Conservation (phyloP, 176 grass and related monocot species). For the Secale cereale region DNA sequence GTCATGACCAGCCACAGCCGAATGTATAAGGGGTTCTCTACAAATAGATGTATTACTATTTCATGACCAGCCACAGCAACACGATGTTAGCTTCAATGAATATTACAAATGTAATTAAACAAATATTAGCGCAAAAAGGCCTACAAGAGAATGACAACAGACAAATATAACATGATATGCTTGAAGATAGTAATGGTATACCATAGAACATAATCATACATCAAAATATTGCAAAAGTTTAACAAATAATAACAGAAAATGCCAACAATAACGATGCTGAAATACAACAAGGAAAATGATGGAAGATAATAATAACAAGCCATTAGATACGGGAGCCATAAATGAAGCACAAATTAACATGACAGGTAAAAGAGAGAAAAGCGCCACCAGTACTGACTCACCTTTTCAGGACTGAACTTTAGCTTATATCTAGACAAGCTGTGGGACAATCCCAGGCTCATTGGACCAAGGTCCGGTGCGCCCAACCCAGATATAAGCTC, state of each 20-base stretch:
- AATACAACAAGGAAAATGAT: neutral
- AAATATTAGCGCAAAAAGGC: too few relatives aligned
- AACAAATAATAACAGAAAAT: neutral
- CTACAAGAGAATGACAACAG: neutral
- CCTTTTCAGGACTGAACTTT: constrained; percentile 98
- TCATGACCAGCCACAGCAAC: too few relatives aligned
- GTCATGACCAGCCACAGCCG: too few relatives aligned
- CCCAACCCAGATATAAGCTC: constrained; percentile 89
- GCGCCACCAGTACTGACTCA: constrained; percentile 1
- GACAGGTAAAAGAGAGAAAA: neutral
- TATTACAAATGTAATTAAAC: too few relatives aligned
- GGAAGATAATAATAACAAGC: neutral
- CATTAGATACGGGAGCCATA: neutral
- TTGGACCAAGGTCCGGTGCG: constrained; percentile 79
- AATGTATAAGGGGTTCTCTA: too few relatives aligned
- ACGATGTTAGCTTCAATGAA: too few relatives aligned
- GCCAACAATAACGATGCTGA: neutral
- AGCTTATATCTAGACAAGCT: constrained; percentile 95
- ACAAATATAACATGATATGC: too few relatives aligned
- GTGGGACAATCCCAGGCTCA: constrained; percentile 88
- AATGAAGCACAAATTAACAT: neutral
- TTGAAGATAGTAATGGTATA: neutral
- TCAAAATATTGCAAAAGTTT: neutral
- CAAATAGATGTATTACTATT: too few relatives aligned
- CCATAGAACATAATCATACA: neutral